A percentile compares a stretch with the other conserved stretches of the same genome.
These are phyloP conservation scores for Gastrodia elata DNA, from an alignment of 106 monocot genomes.

Conservation along the genomic window DNA sequence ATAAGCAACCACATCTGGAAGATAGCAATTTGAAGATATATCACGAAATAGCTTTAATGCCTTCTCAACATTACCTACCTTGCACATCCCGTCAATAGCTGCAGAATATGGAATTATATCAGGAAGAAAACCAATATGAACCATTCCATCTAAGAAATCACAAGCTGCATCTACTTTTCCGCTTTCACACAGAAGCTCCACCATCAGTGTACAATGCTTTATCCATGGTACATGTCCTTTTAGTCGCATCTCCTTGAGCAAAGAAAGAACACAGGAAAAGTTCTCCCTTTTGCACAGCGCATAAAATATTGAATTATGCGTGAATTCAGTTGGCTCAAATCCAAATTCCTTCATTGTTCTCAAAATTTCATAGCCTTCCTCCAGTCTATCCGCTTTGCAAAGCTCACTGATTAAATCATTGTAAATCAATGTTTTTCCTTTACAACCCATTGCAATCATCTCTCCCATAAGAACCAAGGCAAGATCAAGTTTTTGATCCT, in stretches of 20 bases:
- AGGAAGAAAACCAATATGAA: constrained; percentile 61
- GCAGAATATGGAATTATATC: constrained; percentile 71
- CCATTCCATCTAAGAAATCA: constrained; percentile 49
- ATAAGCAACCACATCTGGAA: constrained; percentile 77
- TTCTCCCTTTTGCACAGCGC: constrained; percentile 48
- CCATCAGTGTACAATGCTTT: constrained; percentile 62
- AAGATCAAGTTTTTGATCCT: constrained; percentile 39
- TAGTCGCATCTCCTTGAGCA: constrained; percentile 54
- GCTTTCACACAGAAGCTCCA: constrained; percentile 43
- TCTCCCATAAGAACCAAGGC: constrained; percentile 52
- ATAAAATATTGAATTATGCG: constrained; percentile 67
- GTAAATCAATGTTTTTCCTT: constrained; percentile 51
- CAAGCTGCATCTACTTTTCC: constrained; percentile 48
- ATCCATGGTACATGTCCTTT: constrained; percentile 72
- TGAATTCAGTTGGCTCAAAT: constrained; percentile 58
- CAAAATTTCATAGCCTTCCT: constrained; percentile 48
- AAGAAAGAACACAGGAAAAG: constrained; percentile 23
- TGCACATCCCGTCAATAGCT: constrained; percentile 57
- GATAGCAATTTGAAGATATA: constrained; percentile 32
- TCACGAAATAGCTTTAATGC: constrained; percentile 46
- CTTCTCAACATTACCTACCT: constrained; percentile 34
- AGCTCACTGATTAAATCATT: constrained; percentile 62
- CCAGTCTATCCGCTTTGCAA: constrained; percentile 41
- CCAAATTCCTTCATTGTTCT: constrained; percentile 42
- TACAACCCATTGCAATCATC: constrained; percentile 46